Base-by-base conservation (phyloP, 2,329 filamentous ascomycete species). In the Massarina eburnea region DNA sequence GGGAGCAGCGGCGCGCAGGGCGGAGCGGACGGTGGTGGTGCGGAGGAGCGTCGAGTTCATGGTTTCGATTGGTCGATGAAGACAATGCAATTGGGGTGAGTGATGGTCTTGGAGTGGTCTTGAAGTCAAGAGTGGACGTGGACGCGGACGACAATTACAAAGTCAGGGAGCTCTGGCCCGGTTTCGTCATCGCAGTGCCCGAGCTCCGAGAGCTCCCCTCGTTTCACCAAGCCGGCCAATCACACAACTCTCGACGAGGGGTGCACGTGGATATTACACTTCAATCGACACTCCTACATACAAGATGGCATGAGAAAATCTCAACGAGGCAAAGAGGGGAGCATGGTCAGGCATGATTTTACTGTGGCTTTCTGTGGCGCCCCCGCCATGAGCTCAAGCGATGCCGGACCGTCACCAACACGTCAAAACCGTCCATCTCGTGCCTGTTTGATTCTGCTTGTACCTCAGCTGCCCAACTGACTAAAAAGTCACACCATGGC, bases 11-110 rank as follows among this genome's bases (percentile, higher is more conserved):
- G 85, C 81, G 64, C 88, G 83, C 52, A 92, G 79, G 62, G 86
- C 85, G 55, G 85, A 81, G 72, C 89, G 88, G 61, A 84, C 78
- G 59, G 83, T 80, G 53, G 81, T 80, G 57, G 83, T 83, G 67
- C 89, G 86, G 70, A 95, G 78, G 56, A 95, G 80, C 52, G 86
- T 79, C 45, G 86, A 77, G 67, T 89, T 84, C 90, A 95, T 95
- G 66, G 19, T 78, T 64, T 49, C 48, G 53, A 52, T 59, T 48
- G n/a, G n/a, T 30, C 12, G 57, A 48, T 51, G 43, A 26, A 21
- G 21, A 21, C 30, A 29, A 37, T 17, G 57, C 56, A 63, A 64
- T 63, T 62, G 61, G 30, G 19, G 39, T 45, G 48, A 33, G 39
- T 19, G 43, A 37, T 45, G 22, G 45, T 36, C 33, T 33, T 38